These are phyloP conservation scores for Conoideocrella luteorostrata DNA, from an alignment of 2,329 filamentous ascomycete genomes.

Conservation along the genomic window DNA sequence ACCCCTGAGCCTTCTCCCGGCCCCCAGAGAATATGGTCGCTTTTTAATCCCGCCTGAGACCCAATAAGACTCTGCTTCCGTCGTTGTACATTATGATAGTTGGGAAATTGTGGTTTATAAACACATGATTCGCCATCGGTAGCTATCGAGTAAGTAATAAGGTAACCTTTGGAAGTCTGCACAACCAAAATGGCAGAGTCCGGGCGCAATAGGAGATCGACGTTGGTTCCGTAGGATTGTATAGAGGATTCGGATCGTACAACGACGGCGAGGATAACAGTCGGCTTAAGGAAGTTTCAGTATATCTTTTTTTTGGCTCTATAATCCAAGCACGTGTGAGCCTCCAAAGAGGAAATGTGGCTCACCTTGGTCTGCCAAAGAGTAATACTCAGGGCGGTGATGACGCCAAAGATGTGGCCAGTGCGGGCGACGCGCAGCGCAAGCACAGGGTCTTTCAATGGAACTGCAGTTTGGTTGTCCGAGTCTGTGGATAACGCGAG, in stretches of 20 bases:
- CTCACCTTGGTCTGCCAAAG: conserved; percentile 91
- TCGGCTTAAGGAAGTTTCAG: conserved; percentile 55
- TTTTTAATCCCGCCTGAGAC: conserved; percentile 45
- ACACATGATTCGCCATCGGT: conserved; percentile 76
- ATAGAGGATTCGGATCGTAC: conserved; percentile 76
- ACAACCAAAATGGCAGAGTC: conserved; percentile 90
- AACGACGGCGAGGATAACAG: conserved; percentile 78
- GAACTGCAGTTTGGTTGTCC: conserved; percentile 28
- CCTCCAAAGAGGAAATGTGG: neutral
- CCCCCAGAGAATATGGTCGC: conserved; percentile 62
- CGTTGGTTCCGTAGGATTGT: conserved; percentile 76
- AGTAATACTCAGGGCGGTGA: conserved; percentile 79
- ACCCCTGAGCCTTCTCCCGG: conserved; percentile 78
- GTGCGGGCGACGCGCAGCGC: conserved; percentile 71
- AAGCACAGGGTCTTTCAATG: conserved; percentile 58
- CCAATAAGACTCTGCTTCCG: conserved; percentile 56
- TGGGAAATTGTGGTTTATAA: conserved; percentile 75
- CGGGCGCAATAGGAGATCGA: conserved; percentile 77
- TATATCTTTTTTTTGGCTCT: neutral
- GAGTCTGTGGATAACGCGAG: conserved; percentile 16
- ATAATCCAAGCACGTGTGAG: neutral
- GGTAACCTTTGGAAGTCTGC: conserved; percentile 75
- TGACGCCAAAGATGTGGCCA: conserved; percentile 78
- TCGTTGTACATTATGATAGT: conserved; percentile 56
- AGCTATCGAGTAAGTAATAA: conserved; percentile 91